phyloP scores from a whole-genome alignment of 306 rosid species.

The Erythrophleum fordii region DNA sequence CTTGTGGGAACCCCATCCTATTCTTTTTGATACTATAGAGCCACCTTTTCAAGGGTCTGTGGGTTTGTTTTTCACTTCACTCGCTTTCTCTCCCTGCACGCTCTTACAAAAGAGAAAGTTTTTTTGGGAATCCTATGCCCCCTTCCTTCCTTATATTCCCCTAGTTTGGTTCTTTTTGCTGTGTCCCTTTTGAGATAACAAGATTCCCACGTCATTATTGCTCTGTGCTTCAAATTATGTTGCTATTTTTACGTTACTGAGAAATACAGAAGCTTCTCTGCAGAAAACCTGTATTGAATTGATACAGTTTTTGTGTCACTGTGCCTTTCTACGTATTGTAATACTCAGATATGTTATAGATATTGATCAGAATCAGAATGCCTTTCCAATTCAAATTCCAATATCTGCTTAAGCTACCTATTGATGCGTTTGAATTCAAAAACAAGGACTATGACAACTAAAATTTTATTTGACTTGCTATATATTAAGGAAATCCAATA shows the following conservation, averaged over 20 bases:
- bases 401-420: constrained; percentile 10
- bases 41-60: constrained; percentile 55
- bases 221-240: constrained; percentile 27
- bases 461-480: constrained; percentile 2
- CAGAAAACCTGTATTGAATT: constrained; percentile 16
- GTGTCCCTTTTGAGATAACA: constrained; percentile 60
- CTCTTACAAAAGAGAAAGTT: constrained; percentile 49
- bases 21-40: constrained; percentile 52
- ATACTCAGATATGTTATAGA: constrained; percentile 14
- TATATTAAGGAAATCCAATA: constrained; percentile 22
- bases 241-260: constrained; percentile 13
- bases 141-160: constrained; percentile 50
- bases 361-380: not conserved
- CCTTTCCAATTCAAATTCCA: constrained; percentile 23
- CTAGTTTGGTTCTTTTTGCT: constrained; percentile 51
- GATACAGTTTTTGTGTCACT: constrained; percentile 10
- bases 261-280: constrained; percentile 24
- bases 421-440: constrained; percentile 31
- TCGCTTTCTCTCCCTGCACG: constrained; percentile 63
- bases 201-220: constrained; percentile 49
- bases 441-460: constrained; percentile 10
- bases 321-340: constrained; percentile 25
- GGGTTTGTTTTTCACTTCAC: constrained; percentile 52
- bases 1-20: constrained; percentile 50
- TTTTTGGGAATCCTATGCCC: constrained; percentile 86